A percentile compares a stretch with the other conserved stretches of the same genome.
Evolutionary conservation across 345 rosid species (phyloP).

Genomic region (Citrus reticulata): DNA sequence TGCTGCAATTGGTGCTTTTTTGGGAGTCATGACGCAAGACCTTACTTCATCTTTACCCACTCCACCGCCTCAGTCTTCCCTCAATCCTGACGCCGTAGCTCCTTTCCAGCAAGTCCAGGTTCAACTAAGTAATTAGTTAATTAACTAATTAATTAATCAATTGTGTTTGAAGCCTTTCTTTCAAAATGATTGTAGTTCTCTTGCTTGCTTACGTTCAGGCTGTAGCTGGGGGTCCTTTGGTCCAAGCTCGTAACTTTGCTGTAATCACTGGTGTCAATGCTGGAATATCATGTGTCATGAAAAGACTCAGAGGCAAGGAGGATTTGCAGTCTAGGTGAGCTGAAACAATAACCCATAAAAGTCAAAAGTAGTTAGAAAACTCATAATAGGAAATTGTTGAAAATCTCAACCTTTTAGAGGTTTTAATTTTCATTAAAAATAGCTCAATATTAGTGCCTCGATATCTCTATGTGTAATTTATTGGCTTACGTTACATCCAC

Average conservation of each 20-base stretch:
- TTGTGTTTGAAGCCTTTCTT: too few species aligned
- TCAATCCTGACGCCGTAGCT: slow-evolving; percentile 81
- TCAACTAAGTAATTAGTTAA: neutral
- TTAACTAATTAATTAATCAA: too few species aligned
- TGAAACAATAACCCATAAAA: neutral
- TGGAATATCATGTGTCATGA: slow-evolving; percentile 80
- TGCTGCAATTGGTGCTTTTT: slow-evolving; percentile 75
- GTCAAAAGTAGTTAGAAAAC: too few species aligned
- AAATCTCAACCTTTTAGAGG: neutral
- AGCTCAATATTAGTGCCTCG: neutral
- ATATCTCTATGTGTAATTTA: neutral
- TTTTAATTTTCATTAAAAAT: too few species aligned
- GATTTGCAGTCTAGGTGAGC: slow-evolving; percentile 85
- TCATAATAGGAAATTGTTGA: too few species aligned
- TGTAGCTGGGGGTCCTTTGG: slow-evolving; percentile 78
- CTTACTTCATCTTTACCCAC: slow-evolving; percentile 40
- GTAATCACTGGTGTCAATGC: slow-evolving; percentile 93
- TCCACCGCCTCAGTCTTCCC: slow-evolving; percentile 44
- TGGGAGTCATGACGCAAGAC: slow-evolving; percentile 71
- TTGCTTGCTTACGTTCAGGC: slow-evolving; percentile 43
- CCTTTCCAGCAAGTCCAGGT: slow-evolving; percentile 93
- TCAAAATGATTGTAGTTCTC: neutral
- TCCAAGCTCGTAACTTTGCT: slow-evolving; percentile 97
- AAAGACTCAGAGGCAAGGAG: slow-evolving; percentile 89
- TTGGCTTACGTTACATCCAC: neutral